Evolutionary conservation across 2,329 filamentous ascomycete species (phyloP).

Genomic region (Sclerotinia trifoliorum): DNA sequence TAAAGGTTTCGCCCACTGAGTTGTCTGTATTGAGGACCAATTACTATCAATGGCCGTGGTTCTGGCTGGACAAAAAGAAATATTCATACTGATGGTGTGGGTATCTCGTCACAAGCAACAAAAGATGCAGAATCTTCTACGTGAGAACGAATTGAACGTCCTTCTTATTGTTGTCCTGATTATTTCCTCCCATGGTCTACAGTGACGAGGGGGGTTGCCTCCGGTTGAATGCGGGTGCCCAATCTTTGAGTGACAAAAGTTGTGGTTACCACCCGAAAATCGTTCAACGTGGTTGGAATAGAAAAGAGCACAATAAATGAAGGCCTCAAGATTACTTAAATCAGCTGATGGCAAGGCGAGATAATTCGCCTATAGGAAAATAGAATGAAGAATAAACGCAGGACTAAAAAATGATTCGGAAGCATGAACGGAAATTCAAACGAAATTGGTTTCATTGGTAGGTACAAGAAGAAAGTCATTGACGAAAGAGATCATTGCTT

Average conservation of each 20-base stretch:
- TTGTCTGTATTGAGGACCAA: slow-evolving; percentile 27
- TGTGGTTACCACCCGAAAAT: slow-evolving; percentile 14
- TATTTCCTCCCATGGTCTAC: slow-evolving; percentile 17
- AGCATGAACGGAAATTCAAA: slow-evolving; percentile 1
- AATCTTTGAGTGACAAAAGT: slow-evolving; percentile 24
- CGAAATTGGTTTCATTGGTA: slow-evolving; percentile 17
- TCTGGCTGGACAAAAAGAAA: slow-evolving; percentile 39
- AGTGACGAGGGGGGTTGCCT: slow-evolving; percentile 22
- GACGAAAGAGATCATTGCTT: slow-evolving; percentile 4
- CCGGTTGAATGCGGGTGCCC: slow-evolving; percentile 38
- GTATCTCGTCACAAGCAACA: slow-evolving; percentile 30
- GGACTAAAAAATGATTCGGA: slow-evolving; percentile 8
- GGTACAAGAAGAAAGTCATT: slow-evolving; percentile 10
- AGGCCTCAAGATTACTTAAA: slow-evolving; percentile 14
- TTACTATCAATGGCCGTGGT: slow-evolving; percentile 27
- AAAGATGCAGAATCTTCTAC: slow-evolving; percentile 25
- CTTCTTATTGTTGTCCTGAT: slow-evolving; percentile 34
- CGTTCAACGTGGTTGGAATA: slow-evolving; percentile 14
- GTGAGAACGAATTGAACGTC: slow-evolving; percentile 27
- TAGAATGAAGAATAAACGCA: slow-evolving; percentile 11
- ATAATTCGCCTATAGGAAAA: slow-evolving; percentile 15
- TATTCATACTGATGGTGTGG: slow-evolving; percentile 34
- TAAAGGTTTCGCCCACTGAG: slow-evolving; percentile 22
- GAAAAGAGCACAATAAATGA: slow-evolving; percentile 4
- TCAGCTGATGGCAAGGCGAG: slow-evolving; percentile 6